phyloP scores from a whole-genome alignment of 148 eudicot species.

The Silene uniflora region DNA sequence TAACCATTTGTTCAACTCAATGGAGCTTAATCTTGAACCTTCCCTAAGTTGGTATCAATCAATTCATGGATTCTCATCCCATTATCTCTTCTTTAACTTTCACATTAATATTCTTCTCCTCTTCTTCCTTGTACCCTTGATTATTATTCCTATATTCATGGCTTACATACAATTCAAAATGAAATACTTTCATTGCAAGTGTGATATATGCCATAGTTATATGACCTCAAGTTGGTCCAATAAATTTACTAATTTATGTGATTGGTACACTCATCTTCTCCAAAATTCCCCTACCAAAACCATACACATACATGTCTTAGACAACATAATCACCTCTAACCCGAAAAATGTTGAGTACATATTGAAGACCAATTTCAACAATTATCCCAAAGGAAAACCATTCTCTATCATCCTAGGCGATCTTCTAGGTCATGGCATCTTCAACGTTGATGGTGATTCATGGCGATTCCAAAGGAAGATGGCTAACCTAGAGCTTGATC shows the following conservation, averaged over 20 bases:
- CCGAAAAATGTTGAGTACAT: slow-evolving; percentile 61
- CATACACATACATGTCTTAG: slow-evolving; percentile 55
- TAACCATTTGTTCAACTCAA: not conserved
- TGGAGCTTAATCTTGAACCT: slow-evolving; percentile 20
- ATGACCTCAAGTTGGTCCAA: slow-evolving; percentile 41
- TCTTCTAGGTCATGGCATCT: slow-evolving; percentile 63
- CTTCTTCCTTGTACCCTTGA: not conserved
- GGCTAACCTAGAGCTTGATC: slow-evolving; percentile 66
- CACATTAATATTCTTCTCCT: not conserved
- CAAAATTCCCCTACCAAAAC: slow-evolving; percentile 48
- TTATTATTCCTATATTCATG: not conserved
- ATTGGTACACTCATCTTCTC: slow-evolving; percentile 76
- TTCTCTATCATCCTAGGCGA: slow-evolving; percentile 65
- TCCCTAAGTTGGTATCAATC: slow-evolving; percentile 1
- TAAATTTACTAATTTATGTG: slow-evolving; percentile 48
- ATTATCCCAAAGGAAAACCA: slow-evolving; percentile 69
- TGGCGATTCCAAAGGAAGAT: slow-evolving; percentile 76
- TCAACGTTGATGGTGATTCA: slow-evolving; percentile 67
- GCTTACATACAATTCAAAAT: slow-evolving; percentile 16
- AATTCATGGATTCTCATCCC: slow-evolving; percentile 1
- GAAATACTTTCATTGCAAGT: slow-evolving; percentile 43
- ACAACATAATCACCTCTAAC: slow-evolving; percentile 59
- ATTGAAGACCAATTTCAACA: slow-evolving; percentile 55
- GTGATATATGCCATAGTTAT: slow-evolving; percentile 51
- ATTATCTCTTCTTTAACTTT: not conserved